Evolutionary conservation across 306 rosid genomes (phyloP).

Genomic region (Prunus mongolica): DNA sequence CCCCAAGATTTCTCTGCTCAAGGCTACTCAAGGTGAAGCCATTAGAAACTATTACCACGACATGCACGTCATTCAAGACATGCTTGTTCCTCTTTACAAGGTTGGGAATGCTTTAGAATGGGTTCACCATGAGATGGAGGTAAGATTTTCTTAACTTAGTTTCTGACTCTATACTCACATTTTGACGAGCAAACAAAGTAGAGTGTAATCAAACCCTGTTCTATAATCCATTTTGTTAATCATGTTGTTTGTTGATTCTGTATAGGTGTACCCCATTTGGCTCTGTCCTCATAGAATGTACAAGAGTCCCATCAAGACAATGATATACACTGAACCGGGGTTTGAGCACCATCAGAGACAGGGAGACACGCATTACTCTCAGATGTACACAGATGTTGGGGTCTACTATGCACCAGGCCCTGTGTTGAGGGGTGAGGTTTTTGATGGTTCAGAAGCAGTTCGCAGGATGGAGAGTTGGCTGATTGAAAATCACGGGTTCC

Average conservation of each 20-base stretch:
- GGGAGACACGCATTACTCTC: conserved; percentile 84
- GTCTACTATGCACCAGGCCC: conserved; percentile 95
- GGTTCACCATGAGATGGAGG: conserved; percentile 97
- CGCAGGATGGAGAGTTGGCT: conserved; percentile 76
- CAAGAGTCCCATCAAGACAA: conserved; percentile 71
- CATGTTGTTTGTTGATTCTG: conserved; percentile 10
- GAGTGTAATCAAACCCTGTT: background rate
- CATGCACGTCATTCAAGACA: conserved; percentile 93
- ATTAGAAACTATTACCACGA: conserved; percentile 95
- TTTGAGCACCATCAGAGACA: conserved; percentile 82
- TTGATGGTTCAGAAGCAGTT: conserved; percentile 83
- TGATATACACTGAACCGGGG: conserved; percentile 85
- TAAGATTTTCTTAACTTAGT: conserved; percentile 10
- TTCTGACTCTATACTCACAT: background rate
- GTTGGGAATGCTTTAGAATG: conserved; percentile 94
- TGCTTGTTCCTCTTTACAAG: conserved; percentile 91
- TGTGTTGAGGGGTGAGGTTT: conserved; percentile 87
- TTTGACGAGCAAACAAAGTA: background rate
- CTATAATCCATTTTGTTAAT: background rate
- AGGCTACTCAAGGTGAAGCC: conserved; percentile 99
- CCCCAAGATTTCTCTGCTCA: conserved; percentile 91
- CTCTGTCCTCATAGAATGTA: conserved; percentile 88
- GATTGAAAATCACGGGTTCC: conserved; percentile 85
- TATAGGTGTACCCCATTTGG: conserved; percentile 94
- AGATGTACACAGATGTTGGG: conserved; percentile 94